Evolutionary conservation across 352 stramenopile genomes (phyloP), one percentile per base, ranked within the genome.

Genomic region (Globisporangium radiosum): DNA sequence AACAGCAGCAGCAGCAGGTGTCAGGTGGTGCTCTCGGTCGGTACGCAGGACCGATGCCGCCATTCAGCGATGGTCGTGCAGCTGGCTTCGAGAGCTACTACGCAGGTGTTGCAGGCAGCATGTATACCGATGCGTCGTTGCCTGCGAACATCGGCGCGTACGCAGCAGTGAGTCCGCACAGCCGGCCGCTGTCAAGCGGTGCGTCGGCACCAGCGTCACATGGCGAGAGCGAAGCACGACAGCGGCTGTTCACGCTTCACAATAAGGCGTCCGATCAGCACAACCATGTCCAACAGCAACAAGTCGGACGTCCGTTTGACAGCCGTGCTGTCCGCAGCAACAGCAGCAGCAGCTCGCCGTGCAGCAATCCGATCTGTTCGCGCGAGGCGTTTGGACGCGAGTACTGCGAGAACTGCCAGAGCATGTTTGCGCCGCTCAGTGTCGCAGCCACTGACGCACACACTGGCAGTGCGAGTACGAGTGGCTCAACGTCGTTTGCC

Each of bases 361-460:
- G 80, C 56, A 78, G 57, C 42, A 90, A 88, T 53, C 70, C 71
- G 40, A 86, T 85, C 25, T 90, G 80, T 56, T 63, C 68, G 40
- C 69, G 73, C 17, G 70, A 85, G 43, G 77, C 72, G 19, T 85
- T 78, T 56, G 75, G 74, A 0, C 66, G 69, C 5, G 77, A 87
- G 47, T 85, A 81, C 47, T 90, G 80, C 42, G 77, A 85, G 10
- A 66, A 67, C 1, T 90, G 80, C 50, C 77, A 85, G 60, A 73
- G 61, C 43, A 70, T 90, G 42, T 88, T 87, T 43, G 73, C 75
- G 11, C 75, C 75, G 19, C 61, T 87, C 48, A 65, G 75, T 5
- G 70, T 81, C 15, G 73, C 76, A 2, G 77, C 78, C 44, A 64
- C 68, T 4, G 69, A 81, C 60, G 54, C 52, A 43, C 40, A 57